Evolutionary conservation across 306 rosid species (phyloP).

Genomic region (Quercus parvula): DNA sequence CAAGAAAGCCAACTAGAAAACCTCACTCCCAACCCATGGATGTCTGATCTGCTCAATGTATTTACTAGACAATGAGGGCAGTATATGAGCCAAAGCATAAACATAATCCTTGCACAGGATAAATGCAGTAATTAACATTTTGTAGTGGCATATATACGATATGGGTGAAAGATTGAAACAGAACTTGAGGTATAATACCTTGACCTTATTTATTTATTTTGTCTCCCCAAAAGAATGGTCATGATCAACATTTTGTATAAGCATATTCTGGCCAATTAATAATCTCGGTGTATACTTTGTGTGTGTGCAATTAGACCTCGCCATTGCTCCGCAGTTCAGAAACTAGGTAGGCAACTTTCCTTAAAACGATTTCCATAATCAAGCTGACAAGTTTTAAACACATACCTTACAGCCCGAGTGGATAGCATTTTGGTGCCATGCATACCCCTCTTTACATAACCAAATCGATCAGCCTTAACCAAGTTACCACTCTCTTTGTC

Average conservation of each 20-base stretch:
- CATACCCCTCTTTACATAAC: constrained; percentile 92
- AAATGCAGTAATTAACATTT: constrained; percentile 13
- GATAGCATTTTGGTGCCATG: constrained; percentile 94
- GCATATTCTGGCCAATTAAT: neutral
- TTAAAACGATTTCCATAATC: constrained; percentile 2
- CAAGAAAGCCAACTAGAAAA: too few relatives aligned
- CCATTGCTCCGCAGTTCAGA: constrained; percentile 16
- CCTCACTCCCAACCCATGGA: too few relatives aligned
- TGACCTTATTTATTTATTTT: constrained; percentile 2
- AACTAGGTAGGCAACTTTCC: constrained; percentile 1
- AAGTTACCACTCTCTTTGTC: constrained; percentile 95
- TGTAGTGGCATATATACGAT: neutral
- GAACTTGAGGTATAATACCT: constrained; percentile 11
- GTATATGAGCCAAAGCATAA: constrained; percentile 12
- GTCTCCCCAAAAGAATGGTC: neutral
- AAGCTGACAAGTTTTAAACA: constrained; percentile 20
- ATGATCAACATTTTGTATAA: neutral
- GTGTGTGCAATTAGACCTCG: neutral
- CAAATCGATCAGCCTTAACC: constrained; percentile 97
- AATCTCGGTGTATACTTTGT: neutral
- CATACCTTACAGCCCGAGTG: constrained; percentile 80
- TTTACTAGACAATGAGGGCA: neutral
- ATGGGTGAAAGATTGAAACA: neutral
- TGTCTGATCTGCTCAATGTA: neutral
- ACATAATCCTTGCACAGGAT: constrained; percentile 8